Evolutionary conservation across 805 yeast genomes (phyloP), one percentile per base, ranked within the genome.

Genomic region (Suhomyces pyralidae): DNA sequence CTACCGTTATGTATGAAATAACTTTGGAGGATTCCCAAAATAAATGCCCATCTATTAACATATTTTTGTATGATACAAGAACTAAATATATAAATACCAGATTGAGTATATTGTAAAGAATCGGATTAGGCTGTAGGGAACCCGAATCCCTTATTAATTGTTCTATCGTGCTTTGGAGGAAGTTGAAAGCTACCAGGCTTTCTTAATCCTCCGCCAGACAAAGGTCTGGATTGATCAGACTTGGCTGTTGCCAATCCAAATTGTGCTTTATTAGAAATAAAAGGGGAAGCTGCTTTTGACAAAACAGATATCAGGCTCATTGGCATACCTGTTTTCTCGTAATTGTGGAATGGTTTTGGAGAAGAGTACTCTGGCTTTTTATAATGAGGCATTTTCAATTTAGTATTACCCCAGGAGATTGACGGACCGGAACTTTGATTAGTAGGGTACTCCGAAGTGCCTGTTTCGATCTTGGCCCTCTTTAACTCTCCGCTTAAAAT

Each of bases 121-220:
- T 67, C 59, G 0, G 69, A 63, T 53, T 64, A 63, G 7, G 17
- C 42, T 12, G 42, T 10, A 17, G 22, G 42, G 3, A 38, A 38
- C 42, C 42, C 42, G n/a, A 38, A 38, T 38, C 42, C 22, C 19
- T 17, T 38, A 10, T 22, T 3, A 10, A 10, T 8, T 38, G 42
- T 17, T 17, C 42, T 17, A 9, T 59, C 66, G 15, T 51, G 50
- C 30, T 58, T 62, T 5, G 56, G 46, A 25, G 74, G 74, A 49
- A 65, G 58, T 58, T 69, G 74, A 56, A 70, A 70, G 54, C 67
- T 67, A 30, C 70, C 68, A 6, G 76, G 76, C 55, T 64, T 68
- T 57, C 63, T 63, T 48, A 70, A 64, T 6, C 42, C 42, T 38
- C 42, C 42, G 9, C 63, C 64, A 14, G 50, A 36, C 9, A 58